These are phyloP conservation scores for Saccharomycopsis selenospora DNA, from an alignment of 805 yeast genomes.

Conservation along the genomic window DNA sequence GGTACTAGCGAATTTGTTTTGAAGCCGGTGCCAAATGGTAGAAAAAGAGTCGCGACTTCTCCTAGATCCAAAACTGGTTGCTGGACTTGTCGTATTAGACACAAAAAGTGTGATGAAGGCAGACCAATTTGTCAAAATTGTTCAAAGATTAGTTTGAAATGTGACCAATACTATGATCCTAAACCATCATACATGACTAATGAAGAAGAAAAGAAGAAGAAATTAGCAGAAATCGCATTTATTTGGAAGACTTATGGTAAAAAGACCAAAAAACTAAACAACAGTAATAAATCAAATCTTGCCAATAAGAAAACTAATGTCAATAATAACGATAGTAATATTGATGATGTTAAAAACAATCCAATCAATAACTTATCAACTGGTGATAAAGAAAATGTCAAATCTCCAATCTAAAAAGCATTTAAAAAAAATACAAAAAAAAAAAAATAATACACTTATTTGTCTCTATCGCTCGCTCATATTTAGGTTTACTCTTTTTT, in stretches of 20 bases:
- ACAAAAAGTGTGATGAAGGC: conserved; percentile 55
- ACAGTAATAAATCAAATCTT: not conserved
- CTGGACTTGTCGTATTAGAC: conserved; percentile 54
- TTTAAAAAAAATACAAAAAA: too few relatives aligned
- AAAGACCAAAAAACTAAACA: conserved; percentile 7
- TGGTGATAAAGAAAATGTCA: conserved; percentile 1
- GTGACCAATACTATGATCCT: conserved; percentile 21
- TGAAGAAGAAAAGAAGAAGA: conserved; percentile 18
- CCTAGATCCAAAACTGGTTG: conserved; percentile 45
- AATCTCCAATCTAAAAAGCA: not conserved
- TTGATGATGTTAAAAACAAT: not conserved
- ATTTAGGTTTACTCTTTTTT: too few relatives aligned
- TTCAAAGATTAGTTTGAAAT: conserved; percentile 20
- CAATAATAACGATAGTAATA: too few relatives aligned
- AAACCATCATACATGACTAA: conserved; percentile 21
- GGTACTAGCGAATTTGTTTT: conserved; percentile 9
- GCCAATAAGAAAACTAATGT: not conserved
- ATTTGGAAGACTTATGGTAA: conserved; percentile 20
- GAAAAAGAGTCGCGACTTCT: conserved; percentile 21
- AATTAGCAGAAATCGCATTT: conserved; percentile 21
- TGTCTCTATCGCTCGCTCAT: too few relatives aligned
- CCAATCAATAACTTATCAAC: not conserved
- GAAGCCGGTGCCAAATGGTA: conserved; percentile 20
- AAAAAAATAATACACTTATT: too few relatives aligned
- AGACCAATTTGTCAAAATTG: conserved; percentile 39